These are phyloP conservation scores for Phylloporus sp. DNA, from an alignment of 1,284 basidiomycete species.

Conservation along the genomic window DNA sequence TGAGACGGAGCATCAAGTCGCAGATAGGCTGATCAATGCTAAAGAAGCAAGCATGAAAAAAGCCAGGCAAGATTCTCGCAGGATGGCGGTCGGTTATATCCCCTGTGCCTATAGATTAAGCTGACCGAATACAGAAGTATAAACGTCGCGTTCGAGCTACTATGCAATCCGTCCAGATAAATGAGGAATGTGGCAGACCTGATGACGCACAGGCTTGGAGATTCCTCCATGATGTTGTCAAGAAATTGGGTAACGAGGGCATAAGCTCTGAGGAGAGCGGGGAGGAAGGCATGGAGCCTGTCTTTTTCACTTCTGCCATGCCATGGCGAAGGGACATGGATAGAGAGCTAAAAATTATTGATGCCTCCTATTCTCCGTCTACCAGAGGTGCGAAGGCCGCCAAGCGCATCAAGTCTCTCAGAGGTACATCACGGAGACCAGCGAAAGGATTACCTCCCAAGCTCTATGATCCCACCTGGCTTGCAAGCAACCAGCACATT, in stretches of 20 bases:
- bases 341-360: not conserved
- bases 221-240: not conserved
- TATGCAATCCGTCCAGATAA: not conserved
- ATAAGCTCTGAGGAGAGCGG: constrained; percentile 8
- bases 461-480: too few species aligned
- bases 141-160: not conserved
- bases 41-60: constrained; percentile 1
- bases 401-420: not conserved
- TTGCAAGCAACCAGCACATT: too few species aligned
- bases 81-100: not conserved
- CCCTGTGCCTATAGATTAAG: too few species aligned
- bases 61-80: not conserved
- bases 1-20: not conserved
- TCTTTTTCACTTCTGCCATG: not conserved
- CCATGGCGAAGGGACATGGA: constrained; percentile 1
- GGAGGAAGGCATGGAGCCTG: not conserved
- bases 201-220: not conserved
- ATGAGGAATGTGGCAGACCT: not conserved
- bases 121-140: not conserved
- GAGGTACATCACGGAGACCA: too few species aligned
- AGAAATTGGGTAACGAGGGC: not conserved
- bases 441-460: too few species aligned
- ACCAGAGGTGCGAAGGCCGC: not conserved
- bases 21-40: not conserved
- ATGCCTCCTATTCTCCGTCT: not conserved